Conservation (phyloP, 164 flowering plant species). For the Taxillus chinensis region DNA sequence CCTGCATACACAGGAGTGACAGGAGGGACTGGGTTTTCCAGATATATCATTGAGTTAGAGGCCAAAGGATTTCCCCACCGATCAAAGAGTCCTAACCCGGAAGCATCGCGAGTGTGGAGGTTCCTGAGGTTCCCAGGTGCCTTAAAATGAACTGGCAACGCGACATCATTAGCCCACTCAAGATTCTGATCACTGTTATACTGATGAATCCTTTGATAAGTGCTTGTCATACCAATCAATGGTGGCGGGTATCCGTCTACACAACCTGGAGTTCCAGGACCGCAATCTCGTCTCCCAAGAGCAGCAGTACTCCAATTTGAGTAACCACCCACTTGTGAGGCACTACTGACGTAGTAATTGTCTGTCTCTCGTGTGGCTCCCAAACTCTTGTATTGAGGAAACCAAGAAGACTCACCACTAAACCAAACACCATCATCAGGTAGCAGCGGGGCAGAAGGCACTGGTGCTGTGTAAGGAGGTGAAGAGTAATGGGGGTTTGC, state of each 20-base stretch:
- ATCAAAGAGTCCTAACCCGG: slow-evolving; percentile 20
- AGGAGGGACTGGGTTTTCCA: slow-evolving; percentile 13
- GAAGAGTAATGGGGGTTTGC: slow-evolving; percentile 13
- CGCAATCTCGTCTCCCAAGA: slow-evolving; percentile 15
- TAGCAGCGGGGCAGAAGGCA: slow-evolving; percentile 66
- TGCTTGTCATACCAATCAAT: slow-evolving; percentile 24
- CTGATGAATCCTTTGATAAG: slow-evolving; percentile 46
- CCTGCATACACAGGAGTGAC: slow-evolving; percentile 11
- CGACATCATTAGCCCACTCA: slow-evolving; percentile 10
- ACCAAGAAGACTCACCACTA: slow-evolving; percentile 16
- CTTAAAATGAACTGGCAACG: slow-evolving; percentile 17
- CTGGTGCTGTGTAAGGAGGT: slow-evolving; percentile 38
- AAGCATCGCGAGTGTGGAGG: slow-evolving; percentile 18
- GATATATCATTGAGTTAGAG: slow-evolving; percentile 15
- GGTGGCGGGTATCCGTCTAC: slow-evolving; percentile 20
- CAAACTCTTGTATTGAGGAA: slow-evolving; percentile 7
- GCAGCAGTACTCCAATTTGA: slow-evolving; percentile 14
- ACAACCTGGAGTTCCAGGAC: slow-evolving; percentile 17
- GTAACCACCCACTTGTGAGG: slow-evolving; percentile 14
- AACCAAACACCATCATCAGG: slow-evolving; percentile 55
- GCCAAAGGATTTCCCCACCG: slow-evolving; percentile 25
- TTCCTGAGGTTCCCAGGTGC: slow-evolving; percentile 18
- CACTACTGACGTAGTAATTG: slow-evolving; percentile 11
- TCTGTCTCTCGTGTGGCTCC: slow-evolving; percentile 10
- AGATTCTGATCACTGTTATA: slow-evolving; percentile 31